Percentiles rank a stretch among this genome's conserved stretches.
Evolutionary conservation across 202 grass and related monocot genomes (phyloP).

Genomic region (Setaria viridis): DNA sequence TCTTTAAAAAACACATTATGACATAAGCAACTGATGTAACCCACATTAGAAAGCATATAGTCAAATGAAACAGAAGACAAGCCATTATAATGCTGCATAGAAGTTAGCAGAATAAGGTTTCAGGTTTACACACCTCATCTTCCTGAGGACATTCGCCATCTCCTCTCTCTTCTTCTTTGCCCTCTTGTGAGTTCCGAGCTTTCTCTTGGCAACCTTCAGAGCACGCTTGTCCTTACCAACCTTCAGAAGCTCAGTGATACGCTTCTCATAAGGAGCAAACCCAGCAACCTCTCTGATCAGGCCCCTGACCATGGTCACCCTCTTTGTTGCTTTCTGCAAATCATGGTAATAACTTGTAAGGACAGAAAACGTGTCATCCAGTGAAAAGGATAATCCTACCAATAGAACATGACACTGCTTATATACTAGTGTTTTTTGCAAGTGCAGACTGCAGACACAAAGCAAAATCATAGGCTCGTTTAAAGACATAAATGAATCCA

Average conservation of each 20-base stretch:
- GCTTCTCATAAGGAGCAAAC: constrained; percentile 94
- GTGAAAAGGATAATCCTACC: background rate
- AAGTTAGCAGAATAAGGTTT: background rate
- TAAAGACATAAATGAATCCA: background rate
- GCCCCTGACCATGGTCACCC: constrained; percentile 73
- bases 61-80: background rate
- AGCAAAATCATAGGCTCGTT: background rate
- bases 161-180: constrained; percentile 99
- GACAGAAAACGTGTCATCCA: background rate
- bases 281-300: constrained; percentile 97
- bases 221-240: constrained; percentile 96
- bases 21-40: background rate
- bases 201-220: constrained; percentile 90
- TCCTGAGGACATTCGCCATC: constrained; percentile 90
- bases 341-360: background rate
- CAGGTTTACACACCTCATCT: constrained; percentile 68
- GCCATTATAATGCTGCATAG: background rate
- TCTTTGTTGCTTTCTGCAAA: constrained; percentile 78
- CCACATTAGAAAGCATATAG: background rate
- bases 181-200: constrained; percentile 96
- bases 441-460: no score
- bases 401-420: background rate
- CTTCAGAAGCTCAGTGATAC: constrained; percentile 94
- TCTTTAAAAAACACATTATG: background rate
- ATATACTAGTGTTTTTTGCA: no score